These are phyloP conservation scores for Hymenochaete sp. DNA, from an alignment of 1,284 basidiomycete species.

Conservation along the genomic window DNA sequence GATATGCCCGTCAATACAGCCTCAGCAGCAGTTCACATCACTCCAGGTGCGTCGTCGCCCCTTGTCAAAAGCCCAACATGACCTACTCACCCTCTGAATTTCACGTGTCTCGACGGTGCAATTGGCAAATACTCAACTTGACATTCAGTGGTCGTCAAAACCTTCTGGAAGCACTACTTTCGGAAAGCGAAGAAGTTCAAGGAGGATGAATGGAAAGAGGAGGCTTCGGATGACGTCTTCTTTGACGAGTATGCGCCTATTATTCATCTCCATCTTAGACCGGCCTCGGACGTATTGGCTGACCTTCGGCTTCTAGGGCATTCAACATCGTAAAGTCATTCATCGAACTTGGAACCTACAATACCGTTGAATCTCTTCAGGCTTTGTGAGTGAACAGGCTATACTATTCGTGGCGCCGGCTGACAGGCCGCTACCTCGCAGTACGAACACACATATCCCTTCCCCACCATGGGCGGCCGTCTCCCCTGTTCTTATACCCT, in stretches of 20 bases:
- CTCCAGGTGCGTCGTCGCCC: slow-evolving; percentile 35
- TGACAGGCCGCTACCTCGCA: slow-evolving; percentile 21
- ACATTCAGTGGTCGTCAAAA: slow-evolving; percentile 39
- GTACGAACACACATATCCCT: slow-evolving; percentile 71
- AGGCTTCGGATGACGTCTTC: slow-evolving; percentile 50
- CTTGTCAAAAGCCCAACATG: not conserved
- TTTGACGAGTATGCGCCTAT: slow-evolving; percentile 50
- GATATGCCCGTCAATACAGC: slow-evolving; percentile 44
- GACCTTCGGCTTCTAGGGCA: slow-evolving; percentile 30
- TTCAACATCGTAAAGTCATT: slow-evolving; percentile 64
- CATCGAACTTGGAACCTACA: slow-evolving; percentile 49
- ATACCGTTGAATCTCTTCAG: slow-evolving; percentile 55
- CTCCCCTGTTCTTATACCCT: slow-evolving; percentile 57
- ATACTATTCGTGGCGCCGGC: not conserved
- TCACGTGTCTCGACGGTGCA: too few relatives aligned
- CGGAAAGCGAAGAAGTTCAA: slow-evolving; percentile 36
- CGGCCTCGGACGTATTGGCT: not conserved
- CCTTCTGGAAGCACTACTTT: slow-evolving; percentile 51
- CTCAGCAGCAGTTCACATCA: slow-evolving; percentile 45
- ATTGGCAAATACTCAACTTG: too few relatives aligned
- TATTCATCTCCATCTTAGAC: not conserved
- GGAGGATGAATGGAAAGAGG: slow-evolving; percentile 28
- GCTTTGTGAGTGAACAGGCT: slow-evolving; percentile 35
- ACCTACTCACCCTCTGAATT: not conserved
- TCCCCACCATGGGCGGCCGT: slow-evolving; percentile 72